Evolutionary conservation across 306 rosid genomes (phyloP).

Genomic region (Mimosa bimucronata): DNA sequence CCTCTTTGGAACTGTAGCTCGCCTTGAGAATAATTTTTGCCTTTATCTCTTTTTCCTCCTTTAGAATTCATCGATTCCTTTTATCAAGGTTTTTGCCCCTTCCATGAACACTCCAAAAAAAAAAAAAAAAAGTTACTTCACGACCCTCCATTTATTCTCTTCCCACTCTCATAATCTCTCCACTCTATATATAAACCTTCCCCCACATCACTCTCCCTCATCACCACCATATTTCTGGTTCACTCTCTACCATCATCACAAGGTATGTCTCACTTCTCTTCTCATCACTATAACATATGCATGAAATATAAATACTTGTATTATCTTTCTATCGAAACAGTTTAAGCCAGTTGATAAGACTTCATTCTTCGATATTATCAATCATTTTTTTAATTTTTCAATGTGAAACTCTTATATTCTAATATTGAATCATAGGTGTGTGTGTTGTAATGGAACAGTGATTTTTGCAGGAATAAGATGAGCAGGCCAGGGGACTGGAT

Average conservation of each 20-base stretch:
- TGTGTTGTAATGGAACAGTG: background rate
- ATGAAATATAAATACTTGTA: background rate
- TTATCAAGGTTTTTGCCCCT: constrained; percentile 56
- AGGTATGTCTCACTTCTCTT: constrained; percentile 28
- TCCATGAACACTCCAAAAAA: constrained; percentile 42
- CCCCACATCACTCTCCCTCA: constrained; percentile 44
- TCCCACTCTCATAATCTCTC: constrained; percentile 43
- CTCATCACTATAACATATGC: background rate
- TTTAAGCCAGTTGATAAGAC: too few species aligned
- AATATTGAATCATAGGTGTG: accelerated
- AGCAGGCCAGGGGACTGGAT: constrained; percentile 82
- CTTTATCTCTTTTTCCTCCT: constrained; percentile 48
- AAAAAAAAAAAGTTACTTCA: constrained; percentile 38
- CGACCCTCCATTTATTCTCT: constrained; percentile 67
- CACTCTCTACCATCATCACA: constrained; percentile 17
- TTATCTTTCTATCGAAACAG: too few species aligned
- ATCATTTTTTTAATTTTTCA: too few species aligned
- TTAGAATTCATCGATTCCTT: constrained; percentile 49
- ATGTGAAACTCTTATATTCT: background rate
- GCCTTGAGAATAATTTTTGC: constrained; percentile 21
- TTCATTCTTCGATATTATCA: too few species aligned
- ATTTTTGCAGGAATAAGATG: constrained; percentile 40
- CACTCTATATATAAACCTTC: constrained; percentile 49
- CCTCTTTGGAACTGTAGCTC: constrained; percentile 47
- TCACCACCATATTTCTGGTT: constrained; percentile 6